Evolutionary conservation across 805 yeast genomes (phyloP).

Genomic region (Scheffersomyces lignosus): DNA sequence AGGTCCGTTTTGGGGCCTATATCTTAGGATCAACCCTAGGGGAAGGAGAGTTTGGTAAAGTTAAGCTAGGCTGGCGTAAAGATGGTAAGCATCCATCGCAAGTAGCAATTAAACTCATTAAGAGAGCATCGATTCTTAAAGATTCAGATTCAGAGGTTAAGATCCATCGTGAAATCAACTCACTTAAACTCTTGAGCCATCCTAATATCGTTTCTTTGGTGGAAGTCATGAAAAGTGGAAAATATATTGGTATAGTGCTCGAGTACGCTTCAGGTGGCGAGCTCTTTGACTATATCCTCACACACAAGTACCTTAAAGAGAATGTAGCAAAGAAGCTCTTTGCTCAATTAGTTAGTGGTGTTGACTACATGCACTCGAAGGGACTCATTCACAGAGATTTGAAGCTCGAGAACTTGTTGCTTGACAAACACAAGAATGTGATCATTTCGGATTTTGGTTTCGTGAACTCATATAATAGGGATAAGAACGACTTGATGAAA

Average conservation of each 20-base stretch:
- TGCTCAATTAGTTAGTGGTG: conserved; percentile 93
- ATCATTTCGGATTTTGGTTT: conserved; percentile 92
- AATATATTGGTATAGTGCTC: conserved; percentile 92
- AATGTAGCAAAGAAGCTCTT: conserved; percentile 81
- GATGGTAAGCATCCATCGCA: conserved; percentile 76
- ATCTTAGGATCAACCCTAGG: conserved; percentile 91
- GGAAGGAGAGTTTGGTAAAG: conserved; percentile 98
- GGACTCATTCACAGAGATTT: conserved; percentile 80
- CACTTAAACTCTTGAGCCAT: conserved; percentile 79
- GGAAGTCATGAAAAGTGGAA: conserved; percentile 90
- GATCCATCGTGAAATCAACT: conserved; percentile 90
- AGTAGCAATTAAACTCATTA: conserved; percentile 90
- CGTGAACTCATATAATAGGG: conserved; percentile 75
- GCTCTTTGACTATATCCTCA: conserved; percentile 86
- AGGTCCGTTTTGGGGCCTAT: conserved; percentile 86
- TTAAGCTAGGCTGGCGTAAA: conserved; percentile 93
- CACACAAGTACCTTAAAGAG: conserved; percentile 84
- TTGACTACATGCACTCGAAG: conserved; percentile 80
- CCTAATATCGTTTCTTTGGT: conserved; percentile 92
- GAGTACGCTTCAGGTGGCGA: conserved; percentile 99
- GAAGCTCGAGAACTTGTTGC: conserved; percentile 68
- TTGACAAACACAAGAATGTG: conserved; percentile 85
- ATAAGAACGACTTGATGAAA: conserved; percentile 74
- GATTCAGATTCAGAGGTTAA: conserved; percentile 85
- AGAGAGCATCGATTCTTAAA: conserved; percentile 83